These are phyloP conservation scores for Apostasia shenzhenica DNA, from an alignment of 106 monocot species.

Conservation along the genomic window DNA sequence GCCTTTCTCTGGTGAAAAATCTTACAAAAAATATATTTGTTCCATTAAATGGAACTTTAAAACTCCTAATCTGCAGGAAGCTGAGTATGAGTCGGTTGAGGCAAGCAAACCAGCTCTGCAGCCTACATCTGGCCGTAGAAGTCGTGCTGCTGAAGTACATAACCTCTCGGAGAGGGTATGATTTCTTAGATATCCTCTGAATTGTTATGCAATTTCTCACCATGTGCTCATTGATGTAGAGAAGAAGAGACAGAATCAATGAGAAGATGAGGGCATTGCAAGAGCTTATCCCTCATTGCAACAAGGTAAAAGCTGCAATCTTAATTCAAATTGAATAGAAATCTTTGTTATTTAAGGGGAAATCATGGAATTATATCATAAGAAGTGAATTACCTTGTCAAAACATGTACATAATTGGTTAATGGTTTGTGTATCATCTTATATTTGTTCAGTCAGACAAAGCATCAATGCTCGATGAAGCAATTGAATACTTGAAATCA, in stretches of 20 bases:
- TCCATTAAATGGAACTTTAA: neutral
- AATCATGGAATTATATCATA: neutral
- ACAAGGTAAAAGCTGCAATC: slow-evolving; percentile 40
- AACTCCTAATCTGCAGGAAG: slow-evolving; percentile 8
- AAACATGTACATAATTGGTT: neutral
- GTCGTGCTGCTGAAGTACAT: slow-evolving; percentile 56
- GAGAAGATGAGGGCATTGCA: slow-evolving; percentile 75
- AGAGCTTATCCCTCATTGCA: slow-evolving; percentile 68
- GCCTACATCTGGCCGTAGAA: slow-evolving; percentile 15
- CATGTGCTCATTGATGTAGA: slow-evolving; percentile 15
- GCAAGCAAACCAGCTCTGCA: slow-evolving; percentile 8
- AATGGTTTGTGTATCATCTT: neutral
- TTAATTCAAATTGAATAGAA: neutral
- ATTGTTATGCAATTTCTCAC: neutral
- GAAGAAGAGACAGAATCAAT: slow-evolving; percentile 69
- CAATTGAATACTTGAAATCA: slow-evolving; percentile 80
- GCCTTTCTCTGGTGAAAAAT: neutral
- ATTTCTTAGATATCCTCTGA: neutral
- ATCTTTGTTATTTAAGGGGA: neutral
- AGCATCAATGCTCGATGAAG: slow-evolving; percentile 86
- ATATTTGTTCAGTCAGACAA: slow-evolving; percentile 57
- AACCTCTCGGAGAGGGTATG: slow-evolving; percentile 74
- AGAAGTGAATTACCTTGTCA: neutral
- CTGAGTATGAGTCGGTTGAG: slow-evolving; percentile 8
- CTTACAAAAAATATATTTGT: neutral